Percentiles rank a stretch among this genome's conserved stretches.
Conservation (phyloP, 2,329 filamentous ascomycete species). For the Ceratocystis destructans region DNA sequence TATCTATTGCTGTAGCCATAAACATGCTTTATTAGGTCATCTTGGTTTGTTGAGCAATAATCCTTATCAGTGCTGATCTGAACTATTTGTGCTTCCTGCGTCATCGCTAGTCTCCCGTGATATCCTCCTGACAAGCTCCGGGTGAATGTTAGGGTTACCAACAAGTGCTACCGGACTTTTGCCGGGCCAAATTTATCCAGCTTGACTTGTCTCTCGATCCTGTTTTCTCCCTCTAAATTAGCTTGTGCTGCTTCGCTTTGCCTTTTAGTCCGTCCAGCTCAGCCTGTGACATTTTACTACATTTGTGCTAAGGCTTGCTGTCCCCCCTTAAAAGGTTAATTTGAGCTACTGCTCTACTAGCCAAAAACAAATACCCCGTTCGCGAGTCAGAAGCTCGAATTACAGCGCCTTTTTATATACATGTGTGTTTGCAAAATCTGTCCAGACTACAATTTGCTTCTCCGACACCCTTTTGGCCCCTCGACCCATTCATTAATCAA, state of each 20-base stretch:
- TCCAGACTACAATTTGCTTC: neutral
- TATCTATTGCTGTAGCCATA: neutral
- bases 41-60: neutral
- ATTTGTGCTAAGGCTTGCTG: neutral
- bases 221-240: neutral
- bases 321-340: slow-evolving; percentile 5
- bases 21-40: neutral
- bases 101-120: neutral
- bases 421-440: neutral
- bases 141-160: neutral
- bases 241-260: slow-evolving; percentile 2
- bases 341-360: slow-evolving; percentile 1
- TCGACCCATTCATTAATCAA: neutral
- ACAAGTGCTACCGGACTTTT: neutral
- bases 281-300: slow-evolving; percentile 1
- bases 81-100: neutral
- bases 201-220: neutral
- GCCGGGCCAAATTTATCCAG: neutral
- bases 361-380: neutral
- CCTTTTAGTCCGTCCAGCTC: neutral
- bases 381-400: neutral
- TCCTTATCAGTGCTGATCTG: too few species aligned
- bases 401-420: neutral
- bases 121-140: neutral
- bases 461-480: neutral